Conservation (phyloP, 768 basidiomycete species). For the Panellus pusillus region DNA sequence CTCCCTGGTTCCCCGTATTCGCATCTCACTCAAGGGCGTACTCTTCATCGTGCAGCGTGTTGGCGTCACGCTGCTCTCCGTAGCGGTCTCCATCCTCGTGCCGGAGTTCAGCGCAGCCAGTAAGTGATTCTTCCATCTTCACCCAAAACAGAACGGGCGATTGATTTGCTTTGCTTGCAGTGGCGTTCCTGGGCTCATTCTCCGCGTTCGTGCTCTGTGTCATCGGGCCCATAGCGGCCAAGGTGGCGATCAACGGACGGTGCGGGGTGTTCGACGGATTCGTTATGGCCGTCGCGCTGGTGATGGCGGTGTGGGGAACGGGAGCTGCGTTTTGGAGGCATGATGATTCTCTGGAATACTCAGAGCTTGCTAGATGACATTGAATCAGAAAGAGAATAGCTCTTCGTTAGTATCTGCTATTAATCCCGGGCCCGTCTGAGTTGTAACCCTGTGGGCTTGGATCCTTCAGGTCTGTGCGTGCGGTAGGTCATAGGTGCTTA, state of each 20-base stretch:
- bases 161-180: neutral
- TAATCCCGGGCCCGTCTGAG: too few species aligned
- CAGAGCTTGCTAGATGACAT: too few species aligned
- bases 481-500: too few species aligned
- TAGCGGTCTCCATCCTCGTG: constrained; percentile 72
- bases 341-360: neutral
- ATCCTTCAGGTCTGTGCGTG: too few species aligned
- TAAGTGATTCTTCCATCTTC: neutral
- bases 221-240: constrained; percentile 76
- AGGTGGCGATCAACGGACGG: constrained; percentile 55
- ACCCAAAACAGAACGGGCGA: too few species aligned
- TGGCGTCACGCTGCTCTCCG: constrained; percentile 57
- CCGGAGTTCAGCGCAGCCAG: constrained; percentile 80
- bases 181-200: constrained; percentile 92
- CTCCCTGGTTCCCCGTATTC: neutral
- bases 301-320: constrained; percentile 83
- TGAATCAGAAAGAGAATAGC: too few species aligned
- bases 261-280: constrained; percentile 54
- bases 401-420: too few species aligned
- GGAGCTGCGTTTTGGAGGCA: constrained; percentile 52
- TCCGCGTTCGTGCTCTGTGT: constrained; percentile 77
- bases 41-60: constrained; percentile 58
- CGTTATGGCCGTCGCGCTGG: constrained; percentile 50
- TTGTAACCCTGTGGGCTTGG: too few species aligned
- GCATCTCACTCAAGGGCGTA: constrained; percentile 36